Base-by-base conservation (phyloP, 805 yeast genomes). In the Yarrowia porcina region DNA sequence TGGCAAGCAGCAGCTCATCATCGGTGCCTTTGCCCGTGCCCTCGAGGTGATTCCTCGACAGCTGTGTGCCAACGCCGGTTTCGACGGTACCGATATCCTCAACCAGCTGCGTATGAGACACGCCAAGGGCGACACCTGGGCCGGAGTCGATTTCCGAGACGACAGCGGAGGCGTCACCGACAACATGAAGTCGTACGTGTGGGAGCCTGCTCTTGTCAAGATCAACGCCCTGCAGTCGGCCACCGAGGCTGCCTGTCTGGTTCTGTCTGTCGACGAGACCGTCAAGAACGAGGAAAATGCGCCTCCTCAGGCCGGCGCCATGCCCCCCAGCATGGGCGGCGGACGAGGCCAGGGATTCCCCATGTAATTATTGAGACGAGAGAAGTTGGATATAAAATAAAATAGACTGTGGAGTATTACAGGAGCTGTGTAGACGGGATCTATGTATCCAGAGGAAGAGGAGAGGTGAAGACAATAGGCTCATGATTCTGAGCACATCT, bases 121-220 rank as follows among this genome's bases (percentile, higher is more conserved):
- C 71, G 94, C 96, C 61, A 89, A 89, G 73, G 97, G 96, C 66
- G 96, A 93, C 70, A 80, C 77, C 47, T 90, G 97, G 94, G 86
- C 80, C 66, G 99, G 99, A 68, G 85, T 94, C 65, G 97, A 94
- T 76, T 94, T 94, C 78, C 20, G 59, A 23, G 88, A 84, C 65
- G 61, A 56, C 21, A 38, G 18, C 35, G 61, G 61, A 3, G 61
- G 61, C 21, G 63, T 59, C 15, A 83, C 83, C 65, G 98, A 90
- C 73, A 94, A 92, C 73, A 84, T 91, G 79, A 85, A 83, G 61
- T 83, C 81, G 66, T 93, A 90, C 71, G 96, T 94, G 64, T 94
- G 99, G 99, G 99, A 94, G 76, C 99, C 99, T 3, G 87, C 97
- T 44, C 82, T 94, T 69, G 96, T 93, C 60, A 94, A 94, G 77